Evolutionary conservation across 176 grass and related monocot species (phyloP), one percentile per base, ranked within the genome.

Genomic region (Ensete glaucum): DNA sequence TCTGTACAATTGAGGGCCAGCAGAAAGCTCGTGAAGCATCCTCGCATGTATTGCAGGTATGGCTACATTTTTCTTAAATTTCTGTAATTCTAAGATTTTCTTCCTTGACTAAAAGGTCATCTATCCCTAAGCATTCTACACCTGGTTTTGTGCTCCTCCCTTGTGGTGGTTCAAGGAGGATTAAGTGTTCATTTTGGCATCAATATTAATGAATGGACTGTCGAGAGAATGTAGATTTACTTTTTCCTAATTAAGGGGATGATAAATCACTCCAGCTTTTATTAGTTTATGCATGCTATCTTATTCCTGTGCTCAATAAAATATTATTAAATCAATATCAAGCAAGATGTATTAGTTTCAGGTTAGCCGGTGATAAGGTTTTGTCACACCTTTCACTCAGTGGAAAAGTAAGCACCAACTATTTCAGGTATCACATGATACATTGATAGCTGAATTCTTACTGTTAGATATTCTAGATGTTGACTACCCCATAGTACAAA

Each of bases 31-130:
- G 56, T 22, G 94, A 97, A 90, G 74, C 59, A 50, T 87, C 94
- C 77, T 69, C 82, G 24, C 90, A 97, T 79, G 57, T 69, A 26
- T 84, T 50, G 27, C 95, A 99, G 95, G 95, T 99, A 99, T 29
- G 25, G 6, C 23, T 72, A 14, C 72, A 22, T 9, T 70, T 8
- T 70, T 70, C 21, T 19, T 1, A 21, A 24, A 43, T 43, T 51
- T 51, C 34, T 17, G 8, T 70, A 12, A 21, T 11, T 70, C 51
- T 11, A 13, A 29, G 12, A 67, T 43, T 43, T 43, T 43, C 5
- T 4, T 43, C 34, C 34, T 43, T 43, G 34, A 43, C 34, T 43
- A 43, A 43, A 43, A 6, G 34, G 0, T 43, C 34, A 14, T 67
- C 67, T 52, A 70, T 19, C 48, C 1, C 11, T 11, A 9, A 9